phyloP scores from a whole-genome alignment of 495 filamentous ascomycete genomes.

The Neurospora sp. region DNA sequence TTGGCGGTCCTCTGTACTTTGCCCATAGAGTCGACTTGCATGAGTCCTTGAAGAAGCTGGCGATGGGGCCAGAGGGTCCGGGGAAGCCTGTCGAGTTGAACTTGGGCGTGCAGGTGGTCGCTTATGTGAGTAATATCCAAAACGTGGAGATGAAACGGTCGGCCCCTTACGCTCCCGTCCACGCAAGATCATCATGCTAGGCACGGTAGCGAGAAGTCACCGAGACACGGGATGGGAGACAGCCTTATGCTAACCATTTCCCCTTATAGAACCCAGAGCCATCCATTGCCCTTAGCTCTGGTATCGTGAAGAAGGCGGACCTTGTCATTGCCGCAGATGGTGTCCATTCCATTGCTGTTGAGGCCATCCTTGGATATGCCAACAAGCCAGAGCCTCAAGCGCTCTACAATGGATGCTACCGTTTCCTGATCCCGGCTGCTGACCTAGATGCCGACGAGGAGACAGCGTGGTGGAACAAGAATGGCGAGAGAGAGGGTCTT shows the following conservation, averaged over 20 bases:
- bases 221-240: not conserved
- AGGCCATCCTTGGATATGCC: conserved; percentile 14
- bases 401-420: conserved; percentile 30
- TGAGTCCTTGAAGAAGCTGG: conserved; percentile 30
- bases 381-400: conserved; percentile 17
- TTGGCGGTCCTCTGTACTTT: conserved; percentile 13
- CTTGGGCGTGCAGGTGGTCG: conserved; percentile 13
- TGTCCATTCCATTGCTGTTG: conserved; percentile 27
- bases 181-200: not conserved
- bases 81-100: conserved; percentile 28
- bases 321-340: conserved; percentile 44
- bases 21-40: conserved; percentile 32
- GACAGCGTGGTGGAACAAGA: conserved; percentile 23
- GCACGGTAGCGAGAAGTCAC: not conserved
- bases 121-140: conserved; percentile 15
- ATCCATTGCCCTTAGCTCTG: conserved; percentile 26
- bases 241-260: not conserved
- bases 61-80: conserved; percentile 21
- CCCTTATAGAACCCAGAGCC: conserved; percentile 25
- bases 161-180: conserved; percentile 11
- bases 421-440: conserved; percentile 31
- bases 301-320: conserved; percentile 26
- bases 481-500: conserved; percentile 16
- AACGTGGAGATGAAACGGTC: not conserved
- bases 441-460: conserved; percentile 27